Evolutionary conservation across 116 monocot species (phyloP).

Genomic region (Dioscorea cayenensis): DNA sequence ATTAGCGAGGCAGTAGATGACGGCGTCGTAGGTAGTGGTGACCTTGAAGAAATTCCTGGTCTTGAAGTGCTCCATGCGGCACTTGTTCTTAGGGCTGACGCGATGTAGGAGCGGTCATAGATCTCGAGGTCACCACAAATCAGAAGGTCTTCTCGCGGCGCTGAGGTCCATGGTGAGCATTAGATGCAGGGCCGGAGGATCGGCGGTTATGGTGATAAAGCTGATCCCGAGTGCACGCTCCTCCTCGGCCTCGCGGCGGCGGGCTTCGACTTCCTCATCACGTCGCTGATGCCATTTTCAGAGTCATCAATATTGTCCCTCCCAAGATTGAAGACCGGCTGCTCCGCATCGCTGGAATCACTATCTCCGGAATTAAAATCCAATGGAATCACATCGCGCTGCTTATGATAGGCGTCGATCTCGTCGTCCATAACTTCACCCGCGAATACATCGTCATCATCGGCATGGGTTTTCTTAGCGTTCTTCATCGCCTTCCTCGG

Average conservation of each 20-base stretch:
- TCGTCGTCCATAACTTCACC: conserved; percentile 45
- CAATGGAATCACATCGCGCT: conserved; percentile 49
- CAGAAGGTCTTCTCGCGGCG: conserved; percentile 87
- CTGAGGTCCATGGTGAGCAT: too few species aligned
- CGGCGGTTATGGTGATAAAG: conserved; percentile 40
- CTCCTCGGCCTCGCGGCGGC: conserved; percentile 77
- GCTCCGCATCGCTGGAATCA: conserved; percentile 38
- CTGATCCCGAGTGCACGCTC: conserved; percentile 77
- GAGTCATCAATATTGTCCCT: too few species aligned
- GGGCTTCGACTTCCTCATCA: conserved; percentile 96
- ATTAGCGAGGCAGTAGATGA: conserved; percentile 85
- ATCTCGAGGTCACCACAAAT: conserved; percentile 80
- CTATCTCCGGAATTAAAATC: conserved; percentile 19
- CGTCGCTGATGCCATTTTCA: conserved; percentile 35
- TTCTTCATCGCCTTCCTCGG: conserved; percentile 8
- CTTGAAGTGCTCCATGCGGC: conserved; percentile 83
- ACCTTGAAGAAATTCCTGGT: conserved; percentile 87
- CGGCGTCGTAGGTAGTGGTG: conserved; percentile 95
- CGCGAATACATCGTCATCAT: conserved; percentile 2
- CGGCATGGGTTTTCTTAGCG: neutral
- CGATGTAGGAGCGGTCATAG: conserved; percentile 72
- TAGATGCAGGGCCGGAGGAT: neutral
- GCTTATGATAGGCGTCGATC: conserved; percentile 56
- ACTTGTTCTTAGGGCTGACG: conserved; percentile 76
- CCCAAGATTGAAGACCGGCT: conserved; percentile 50